A percentile compares a stretch with the other conserved stretches of the same genome.
These are phyloP conservation scores for Dacryopinax primogenitus DNA, from an alignment of 768 basidiomycete genomes.

Conservation along the genomic window DNA sequence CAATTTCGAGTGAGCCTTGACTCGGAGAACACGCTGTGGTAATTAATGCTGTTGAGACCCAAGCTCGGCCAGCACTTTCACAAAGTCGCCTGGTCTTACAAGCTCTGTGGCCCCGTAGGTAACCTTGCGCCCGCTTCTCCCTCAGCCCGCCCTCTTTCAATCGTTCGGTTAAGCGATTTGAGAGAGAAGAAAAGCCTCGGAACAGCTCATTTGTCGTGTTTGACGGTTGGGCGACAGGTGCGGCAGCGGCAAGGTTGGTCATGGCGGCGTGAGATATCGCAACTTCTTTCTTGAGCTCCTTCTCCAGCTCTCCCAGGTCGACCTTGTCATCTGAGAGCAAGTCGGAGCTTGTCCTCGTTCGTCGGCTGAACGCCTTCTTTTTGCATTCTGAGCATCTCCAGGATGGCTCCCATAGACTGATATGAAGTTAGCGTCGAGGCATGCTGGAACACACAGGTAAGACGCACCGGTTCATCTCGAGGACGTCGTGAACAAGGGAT, in stretches of 20 bases:
- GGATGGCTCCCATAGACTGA: constrained; percentile 63
- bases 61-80: constrained; percentile 47
- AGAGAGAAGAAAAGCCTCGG: constrained; percentile 50
- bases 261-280: constrained; percentile 90
- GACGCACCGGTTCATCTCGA: constrained; percentile 75
- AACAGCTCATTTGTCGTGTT: constrained; percentile 51
- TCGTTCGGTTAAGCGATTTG: constrained; percentile 56
- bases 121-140: constrained; percentile 64
- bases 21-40: no score
- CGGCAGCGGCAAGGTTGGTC: constrained; percentile 58
- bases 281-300: constrained; percentile 68
- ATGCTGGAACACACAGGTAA: neutral
- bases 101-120: constrained; percentile 97
- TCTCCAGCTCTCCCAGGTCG: constrained; percentile 76
- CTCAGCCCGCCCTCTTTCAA: constrained; percentile 82
- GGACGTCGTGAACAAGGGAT: constrained; percentile 91
- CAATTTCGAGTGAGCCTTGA: no score
- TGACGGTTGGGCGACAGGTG: constrained; percentile 37
- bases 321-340: constrained; percentile 80
- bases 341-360: constrained; percentile 75
- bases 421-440: neutral
- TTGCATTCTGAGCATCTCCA: constrained; percentile 69
- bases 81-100: constrained; percentile 74
- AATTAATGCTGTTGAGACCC: constrained; percentile 13
- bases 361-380: constrained; percentile 47